phyloP scores from a whole-genome alignment of 495 filamentous ascomycete genomes.

The Hypoxylon subgilvum region DNA sequence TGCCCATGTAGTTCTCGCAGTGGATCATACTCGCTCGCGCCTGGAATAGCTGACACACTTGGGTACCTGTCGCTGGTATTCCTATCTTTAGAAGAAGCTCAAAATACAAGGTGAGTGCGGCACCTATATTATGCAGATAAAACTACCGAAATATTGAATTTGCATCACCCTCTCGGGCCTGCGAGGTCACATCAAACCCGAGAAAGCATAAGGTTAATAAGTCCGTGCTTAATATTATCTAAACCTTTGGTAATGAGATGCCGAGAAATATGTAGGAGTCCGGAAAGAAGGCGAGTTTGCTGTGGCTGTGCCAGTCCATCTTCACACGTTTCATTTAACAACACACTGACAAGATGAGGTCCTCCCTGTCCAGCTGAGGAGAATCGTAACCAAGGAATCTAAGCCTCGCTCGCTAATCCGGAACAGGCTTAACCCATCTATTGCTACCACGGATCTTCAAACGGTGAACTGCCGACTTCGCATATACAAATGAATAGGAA shows the following conservation, averaged over 20 bases:
- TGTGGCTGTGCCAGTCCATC: conserved; percentile 16
- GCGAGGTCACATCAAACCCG: too few relatives aligned
- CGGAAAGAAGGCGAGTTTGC: conserved; percentile 3
- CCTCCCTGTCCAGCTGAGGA: conserved; percentile 33
- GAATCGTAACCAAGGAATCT: conserved; percentile 9
- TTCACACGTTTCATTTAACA: background rate
- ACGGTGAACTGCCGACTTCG: conserved; percentile 15
- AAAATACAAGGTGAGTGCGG: too few relatives aligned
- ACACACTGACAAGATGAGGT: background rate
- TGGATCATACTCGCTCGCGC: too few relatives aligned
- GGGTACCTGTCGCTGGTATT: too few relatives aligned
- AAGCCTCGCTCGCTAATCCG: conserved; percentile 26
- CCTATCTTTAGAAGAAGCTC: too few relatives aligned
- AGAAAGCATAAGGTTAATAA: too few relatives aligned
- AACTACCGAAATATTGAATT: too few relatives aligned
- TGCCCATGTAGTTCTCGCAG: too few relatives aligned
- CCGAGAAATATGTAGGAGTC: background rate
- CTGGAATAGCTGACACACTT: too few relatives aligned
- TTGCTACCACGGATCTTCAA: conserved; percentile 10
- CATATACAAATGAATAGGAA: conserved; percentile 7
- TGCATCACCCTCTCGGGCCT: too few relatives aligned
- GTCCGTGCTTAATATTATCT: background rate
- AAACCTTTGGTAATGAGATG: background rate
- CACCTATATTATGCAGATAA: too few relatives aligned
- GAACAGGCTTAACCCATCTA: background rate